Evolutionary conservation across 805 yeast genomes (phyloP).

Genomic region (Millerozyma miso): DNA sequence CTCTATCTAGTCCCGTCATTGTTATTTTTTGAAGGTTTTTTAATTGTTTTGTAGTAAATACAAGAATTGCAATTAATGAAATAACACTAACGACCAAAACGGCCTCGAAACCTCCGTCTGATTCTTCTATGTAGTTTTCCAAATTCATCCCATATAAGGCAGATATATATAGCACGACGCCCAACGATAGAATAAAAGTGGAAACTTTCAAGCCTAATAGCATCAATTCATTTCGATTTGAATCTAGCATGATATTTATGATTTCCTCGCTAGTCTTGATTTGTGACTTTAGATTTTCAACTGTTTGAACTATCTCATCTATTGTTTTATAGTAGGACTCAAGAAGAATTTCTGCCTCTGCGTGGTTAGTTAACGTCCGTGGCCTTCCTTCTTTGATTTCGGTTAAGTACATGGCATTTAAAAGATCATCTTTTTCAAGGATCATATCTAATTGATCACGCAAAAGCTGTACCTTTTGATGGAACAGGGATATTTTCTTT

Average conservation of each 20-base stretch:
- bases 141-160: slow-evolving; percentile 95
- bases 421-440: slow-evolving; percentile 81
- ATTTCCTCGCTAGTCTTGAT: slow-evolving; percentile 93
- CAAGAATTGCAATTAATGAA: slow-evolving; percentile 43
- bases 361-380: slow-evolving; percentile 60
- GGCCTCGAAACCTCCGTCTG: slow-evolving; percentile 59
- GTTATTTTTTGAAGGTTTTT: slow-evolving; percentile 70
- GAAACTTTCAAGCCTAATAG: slow-evolving; percentile 78
- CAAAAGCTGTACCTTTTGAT: slow-evolving; percentile 76
- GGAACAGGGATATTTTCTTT: slow-evolving; percentile 78
- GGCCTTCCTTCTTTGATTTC: slow-evolving; percentile 46
- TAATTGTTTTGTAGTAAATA: slow-evolving; percentile 52
- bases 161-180: slow-evolving; percentile 75
- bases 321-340: slow-evolving; percentile 89
- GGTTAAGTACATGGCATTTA: slow-evolving; percentile 76
- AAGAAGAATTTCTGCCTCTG: slow-evolving; percentile 82
- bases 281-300: slow-evolving; percentile 72
- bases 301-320: slow-evolving; percentile 92
- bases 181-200: slow-evolving; percentile 77
- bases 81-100: slow-evolving; percentile 43
- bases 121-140: slow-evolving; percentile 86
- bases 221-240: slow-evolving; percentile 93
- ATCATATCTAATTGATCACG: slow-evolving; percentile 82
- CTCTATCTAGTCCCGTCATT: slow-evolving; percentile 41
- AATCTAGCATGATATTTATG: slow-evolving; percentile 85